Base-by-base conservation (phyloP, 495 filamentous ascomycete species). In the Xylaria grammica region DNA sequence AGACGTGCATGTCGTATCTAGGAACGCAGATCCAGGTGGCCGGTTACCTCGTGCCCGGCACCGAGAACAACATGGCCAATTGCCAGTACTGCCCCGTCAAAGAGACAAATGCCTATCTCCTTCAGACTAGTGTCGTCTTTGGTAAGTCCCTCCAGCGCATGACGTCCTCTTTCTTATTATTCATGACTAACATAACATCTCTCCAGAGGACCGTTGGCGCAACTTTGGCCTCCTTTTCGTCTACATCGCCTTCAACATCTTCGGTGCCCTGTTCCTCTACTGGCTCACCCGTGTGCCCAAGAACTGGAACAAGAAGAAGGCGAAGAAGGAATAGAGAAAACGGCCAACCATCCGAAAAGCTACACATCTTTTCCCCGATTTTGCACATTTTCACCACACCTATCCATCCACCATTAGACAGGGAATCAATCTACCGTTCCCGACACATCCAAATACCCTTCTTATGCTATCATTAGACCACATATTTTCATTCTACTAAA, bases 271-370 rank as follows among this genome's bases (percentile, higher is more conserved):
- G 20, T 79, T 83, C 45, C 71, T 97, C 19, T 97, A 96, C 76
- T 96, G 90, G 89, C 73, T 93, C 57, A 82, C 85, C 7, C 80
- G 93, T 6, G 90, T 96, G 55, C 91, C 91, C 17, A 93, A 93
- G 83, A 67, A 61, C 20, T 69, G 81, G 65, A 80, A 84, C 59
- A 80, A 82, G 71, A 76, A 83, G 68, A 74, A 74, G 63, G 6
- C 66, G 30, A 74, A 74, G 67, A 70, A 70, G 42, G 72, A 70
- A 46, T 71, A 71, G 64, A 67, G 19, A 34, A 42, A 42, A n/a
- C n/a, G n/a, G n/a, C n/a, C n/a, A n/a, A n/a, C n/a, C n/a, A n/a
- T n/a, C n/a, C n/a, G n/a, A n/a, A n/a, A n/a, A n/a, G n/a, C n/a
- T n/a, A n/a, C n/a, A n/a, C n/a, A n/a, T n/a, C n/a, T n/a, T n/a